phyloP scores from a whole-genome alignment of 176 grass and related monocot genomes.

The Hordeum marinum region DNA sequence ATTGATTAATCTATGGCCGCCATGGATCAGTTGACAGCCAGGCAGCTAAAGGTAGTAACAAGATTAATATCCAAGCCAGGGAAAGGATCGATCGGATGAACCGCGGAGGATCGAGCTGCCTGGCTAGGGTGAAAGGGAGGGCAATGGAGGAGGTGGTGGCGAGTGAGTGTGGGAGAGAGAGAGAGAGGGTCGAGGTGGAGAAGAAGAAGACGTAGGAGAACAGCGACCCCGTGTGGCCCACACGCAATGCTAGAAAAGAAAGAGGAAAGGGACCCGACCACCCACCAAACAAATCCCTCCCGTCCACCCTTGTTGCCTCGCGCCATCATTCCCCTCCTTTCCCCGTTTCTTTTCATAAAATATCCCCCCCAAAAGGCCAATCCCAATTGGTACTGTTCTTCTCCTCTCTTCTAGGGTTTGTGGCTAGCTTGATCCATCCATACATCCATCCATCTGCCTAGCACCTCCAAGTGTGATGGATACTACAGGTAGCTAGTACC shows the following conservation, averaged over 20 bases:
- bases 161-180: background rate
- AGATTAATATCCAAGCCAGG: background rate
- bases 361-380: background rate
- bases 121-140: slow-evolving; percentile 11
- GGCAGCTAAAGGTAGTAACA: background rate
- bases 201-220: slow-evolving; percentile 48
- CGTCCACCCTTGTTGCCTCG: slow-evolving; percentile 31
- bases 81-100: background rate
- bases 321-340: slow-evolving; percentile 37
- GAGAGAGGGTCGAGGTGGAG: background rate
- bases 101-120: background rate
- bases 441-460: background rate
- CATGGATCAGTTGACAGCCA: background rate
- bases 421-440: background rate
- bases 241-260: background rate
- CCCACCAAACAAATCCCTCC: slow-evolving; percentile 51
- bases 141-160: background rate
- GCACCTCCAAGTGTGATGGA: background rate
- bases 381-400: background rate
- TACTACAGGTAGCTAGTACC: background rate
- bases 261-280: slow-evolving; percentile 12
- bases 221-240: slow-evolving; percentile 36
- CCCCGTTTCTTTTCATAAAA: background rate
- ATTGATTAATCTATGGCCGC: slow-evolving; percentile 16
- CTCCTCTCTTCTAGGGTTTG: background rate